Evolutionary conservation across 768 basidiomycete genomes (phyloP).

Genomic region (Russula compacta): DNA sequence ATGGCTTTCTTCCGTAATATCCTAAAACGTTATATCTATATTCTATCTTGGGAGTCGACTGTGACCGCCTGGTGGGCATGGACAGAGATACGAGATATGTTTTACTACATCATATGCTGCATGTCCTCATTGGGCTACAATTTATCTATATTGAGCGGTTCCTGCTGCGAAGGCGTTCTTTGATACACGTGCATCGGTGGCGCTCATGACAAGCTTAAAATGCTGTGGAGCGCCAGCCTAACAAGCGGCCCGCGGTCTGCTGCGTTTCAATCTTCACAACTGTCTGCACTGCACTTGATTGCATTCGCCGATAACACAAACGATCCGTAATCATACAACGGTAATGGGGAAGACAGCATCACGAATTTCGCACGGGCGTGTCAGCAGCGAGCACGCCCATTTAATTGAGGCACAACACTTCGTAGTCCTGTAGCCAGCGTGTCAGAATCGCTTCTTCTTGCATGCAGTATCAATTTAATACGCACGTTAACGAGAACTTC

Average conservation of each 20-base stretch:
- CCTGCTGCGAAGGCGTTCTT: too few relatives aligned
- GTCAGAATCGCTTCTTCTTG: neutral
- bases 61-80: too few relatives aligned
- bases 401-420: slow-evolving; percentile 31
- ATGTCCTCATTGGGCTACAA: too few relatives aligned
- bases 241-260: too few relatives aligned
- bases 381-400: neutral
- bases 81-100: too few relatives aligned
- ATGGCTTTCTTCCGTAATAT: slow-evolving; percentile 24
- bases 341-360: neutral
- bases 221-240: too few relatives aligned
- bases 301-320: neutral
- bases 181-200: too few relatives aligned
- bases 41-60: neutral
- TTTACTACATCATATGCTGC: too few relatives aligned
- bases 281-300: neutral
- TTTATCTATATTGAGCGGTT: too few relatives aligned
- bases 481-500: slow-evolving; percentile 46
- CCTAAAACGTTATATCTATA: neutral
- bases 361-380: neutral
- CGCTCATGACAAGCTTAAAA: too few relatives aligned
- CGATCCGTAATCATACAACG: neutral
- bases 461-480: neutral
- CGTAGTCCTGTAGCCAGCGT: slow-evolving; percentile 29
- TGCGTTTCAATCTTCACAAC: neutral